Base-by-base conservation (phyloP, 495 filamentous ascomycete species). In the Podospora pseudoanserina region DNA sequence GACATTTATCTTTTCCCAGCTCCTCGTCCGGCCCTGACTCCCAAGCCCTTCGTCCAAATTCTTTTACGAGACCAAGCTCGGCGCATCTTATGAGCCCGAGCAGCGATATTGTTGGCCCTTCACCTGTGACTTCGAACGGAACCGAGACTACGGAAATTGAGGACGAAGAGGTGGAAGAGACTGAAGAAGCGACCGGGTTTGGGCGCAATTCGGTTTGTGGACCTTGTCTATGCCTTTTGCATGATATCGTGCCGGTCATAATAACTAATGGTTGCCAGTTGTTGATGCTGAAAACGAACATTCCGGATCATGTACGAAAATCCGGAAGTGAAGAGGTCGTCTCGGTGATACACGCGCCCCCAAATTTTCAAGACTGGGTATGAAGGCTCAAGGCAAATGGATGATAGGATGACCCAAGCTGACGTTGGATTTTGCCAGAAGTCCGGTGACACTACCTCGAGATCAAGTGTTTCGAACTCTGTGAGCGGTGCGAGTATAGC, bases 281-380 rank as follows among this genome's bases (percentile, higher is more conserved):
- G 49, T 76, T 90, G 83, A 88, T 89, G 75, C 82, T 88, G 34
- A 88, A 83, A 66, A 85, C 86, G n/a, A 85, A 86, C 65, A 77
- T 88, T 15, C 76, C 83, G 65, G 83, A 85, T 32, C 78, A 84
- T 26, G 74, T 83, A 67, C 83, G 83, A 72, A 79, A 81, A 66
- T 82, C 84, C 26, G 80, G 84, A 53, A 86, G 88, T 68, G 89
- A 94, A 66, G 92, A 94, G 64, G 86, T 91, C 26, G 83, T 89
- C 67, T 96, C 93, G 3, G 93, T 95, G 61, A 96, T 97, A 72
- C 92, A 96, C 80, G 92, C 90, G 23, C 93, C 93, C 4, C 79
- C 90, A 71, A 90, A 89, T 54, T 96, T 93, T 79, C 84, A 86
- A 62, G 84, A 85, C 65, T 94, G 94, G 85, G 91, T 94, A 73